Conservation (phyloP, 179 eudicot genomes). For the Camellia oleifera region DNA sequence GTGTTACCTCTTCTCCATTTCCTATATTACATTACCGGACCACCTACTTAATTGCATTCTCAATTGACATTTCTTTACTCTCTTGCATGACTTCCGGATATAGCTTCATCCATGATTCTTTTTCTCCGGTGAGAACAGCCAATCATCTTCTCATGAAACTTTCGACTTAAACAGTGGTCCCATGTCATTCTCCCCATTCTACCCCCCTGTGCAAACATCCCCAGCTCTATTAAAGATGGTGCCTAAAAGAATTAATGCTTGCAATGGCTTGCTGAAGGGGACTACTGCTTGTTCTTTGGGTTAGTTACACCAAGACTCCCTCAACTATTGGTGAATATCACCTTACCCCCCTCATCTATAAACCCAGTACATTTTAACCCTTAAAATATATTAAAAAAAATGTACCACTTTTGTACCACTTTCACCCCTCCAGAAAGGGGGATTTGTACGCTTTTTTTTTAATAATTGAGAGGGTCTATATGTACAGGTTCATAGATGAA, state of each 20-base stretch:
- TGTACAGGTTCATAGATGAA: too few relatives aligned
- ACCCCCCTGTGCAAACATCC: constrained; percentile 6
- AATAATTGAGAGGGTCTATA: too few relatives aligned
- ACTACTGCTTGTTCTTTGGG: neutral
- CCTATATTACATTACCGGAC: neutral
- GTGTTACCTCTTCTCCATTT: neutral
- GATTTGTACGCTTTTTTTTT: too few relatives aligned
- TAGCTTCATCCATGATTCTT: constrained; percentile 18
- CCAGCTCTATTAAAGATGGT: constrained; percentile 5
- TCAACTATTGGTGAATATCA: too few relatives aligned
- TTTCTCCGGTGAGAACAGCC: constrained; percentile 18
- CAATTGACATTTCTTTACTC: constrained; percentile 2
- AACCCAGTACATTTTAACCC: too few relatives aligned
- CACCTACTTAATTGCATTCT: neutral
- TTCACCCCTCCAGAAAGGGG: too few relatives aligned
- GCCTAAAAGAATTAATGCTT: neutral
- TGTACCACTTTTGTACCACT: too few relatives aligned
- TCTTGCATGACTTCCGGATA: constrained; percentile 14
- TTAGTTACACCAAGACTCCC: neutral
- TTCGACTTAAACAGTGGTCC: constrained; percentile 7
- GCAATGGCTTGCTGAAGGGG: neutral
- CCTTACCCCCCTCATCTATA: too few relatives aligned
- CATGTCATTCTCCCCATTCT: constrained; percentile 1
- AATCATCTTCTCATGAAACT: constrained; percentile 14
- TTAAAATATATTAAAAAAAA: too few relatives aligned